Evolutionary conservation across 78 protist species (phyloP).

Genomic region (Polysphondylium violaceum): DNA sequence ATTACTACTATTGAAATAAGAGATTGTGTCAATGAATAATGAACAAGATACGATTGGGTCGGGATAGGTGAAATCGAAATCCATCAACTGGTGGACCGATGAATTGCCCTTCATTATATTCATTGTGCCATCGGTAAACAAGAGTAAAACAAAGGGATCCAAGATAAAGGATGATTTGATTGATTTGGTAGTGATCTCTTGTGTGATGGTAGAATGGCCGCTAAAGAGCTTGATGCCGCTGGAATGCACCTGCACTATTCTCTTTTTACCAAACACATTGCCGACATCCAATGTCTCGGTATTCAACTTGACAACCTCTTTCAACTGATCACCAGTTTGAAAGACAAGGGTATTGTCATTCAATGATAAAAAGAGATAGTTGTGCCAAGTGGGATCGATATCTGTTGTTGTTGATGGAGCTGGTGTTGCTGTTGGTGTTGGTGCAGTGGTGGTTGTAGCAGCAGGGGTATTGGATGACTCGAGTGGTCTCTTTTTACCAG

Average conservation of each 20-base stretch:
- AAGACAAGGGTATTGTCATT: constrained; percentile 20
- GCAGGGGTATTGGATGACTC: not conserved
- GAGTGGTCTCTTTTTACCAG: constrained; percentile 21
- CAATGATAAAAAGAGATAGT: constrained; percentile 30
- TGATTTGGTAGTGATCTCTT: constrained; percentile 16
- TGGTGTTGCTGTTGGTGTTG: not conserved
- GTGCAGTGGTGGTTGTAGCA: not conserved
- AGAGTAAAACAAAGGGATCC: constrained; percentile 51
- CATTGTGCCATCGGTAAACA: constrained; percentile 15
- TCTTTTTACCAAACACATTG: constrained; percentile 20
- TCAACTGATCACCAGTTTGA: constrained; percentile 29
- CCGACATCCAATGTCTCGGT: constrained; percentile 2
- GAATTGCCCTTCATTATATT: constrained; percentile 8
- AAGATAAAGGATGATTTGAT: constrained; percentile 25
- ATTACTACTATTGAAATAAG: constrained; percentile 1
- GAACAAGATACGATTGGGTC: constrained; percentile 16
- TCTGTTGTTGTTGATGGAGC: not conserved
- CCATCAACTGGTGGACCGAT: not conserved
- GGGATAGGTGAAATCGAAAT: not conserved
- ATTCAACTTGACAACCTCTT: constrained; percentile 25
- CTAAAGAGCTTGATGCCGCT: constrained; percentile 32
- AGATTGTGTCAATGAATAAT: constrained; percentile 23
- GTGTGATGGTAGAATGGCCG: constrained; percentile 13
- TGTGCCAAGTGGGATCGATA: constrained; percentile 9
- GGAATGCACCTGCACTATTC: constrained; percentile 1